These are phyloP conservation scores for Ilex paraguariensis DNA, from an alignment of 305 asterid species.

Conservation along the genomic window DNA sequence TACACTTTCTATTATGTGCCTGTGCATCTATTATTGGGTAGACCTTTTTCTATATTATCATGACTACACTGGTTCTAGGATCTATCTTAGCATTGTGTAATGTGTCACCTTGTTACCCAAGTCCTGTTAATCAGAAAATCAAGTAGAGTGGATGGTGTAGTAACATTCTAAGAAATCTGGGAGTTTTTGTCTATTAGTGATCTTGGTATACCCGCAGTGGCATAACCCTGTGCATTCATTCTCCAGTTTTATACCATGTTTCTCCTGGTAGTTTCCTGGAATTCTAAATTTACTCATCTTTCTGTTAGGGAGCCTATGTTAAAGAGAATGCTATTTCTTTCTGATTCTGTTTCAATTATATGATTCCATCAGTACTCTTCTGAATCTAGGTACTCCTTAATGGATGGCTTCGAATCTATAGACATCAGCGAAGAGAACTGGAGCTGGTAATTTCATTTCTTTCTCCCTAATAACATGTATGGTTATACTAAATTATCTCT, in stretches of 20 bases:
- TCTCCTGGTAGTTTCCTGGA: neutral
- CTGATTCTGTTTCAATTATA: neutral
- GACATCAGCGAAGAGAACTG: constrained; percentile 88
- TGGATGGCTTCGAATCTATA: constrained; percentile 89
- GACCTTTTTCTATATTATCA: too few relatives aligned
- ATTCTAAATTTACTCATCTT: too few relatives aligned
- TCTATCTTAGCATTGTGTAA: too few relatives aligned
- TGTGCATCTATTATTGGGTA: too few relatives aligned
- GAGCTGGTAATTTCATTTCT: constrained; percentile 62
- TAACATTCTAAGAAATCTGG: too few relatives aligned
- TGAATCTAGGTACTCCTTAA: constrained; percentile 72
- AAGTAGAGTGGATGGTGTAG: too few relatives aligned
- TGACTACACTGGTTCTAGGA: too few relatives aligned
- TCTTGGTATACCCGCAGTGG: too few relatives aligned
- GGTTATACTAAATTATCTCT: neutral
- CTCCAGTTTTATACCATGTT: neutral
- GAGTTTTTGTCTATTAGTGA: too few relatives aligned
- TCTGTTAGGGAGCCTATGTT: neutral
- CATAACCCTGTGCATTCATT: neutral
- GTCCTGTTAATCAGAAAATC: too few relatives aligned
- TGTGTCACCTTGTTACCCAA: too few relatives aligned
- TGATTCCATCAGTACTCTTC: constrained; percentile 13
- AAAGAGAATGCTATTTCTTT: neutral
- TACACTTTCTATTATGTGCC: too few relatives aligned
- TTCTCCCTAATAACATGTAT: constrained; percentile 1